Conservation (phyloP, 129 eudicot genomes). For the Rutidosis leptorrhynchoides region DNA sequence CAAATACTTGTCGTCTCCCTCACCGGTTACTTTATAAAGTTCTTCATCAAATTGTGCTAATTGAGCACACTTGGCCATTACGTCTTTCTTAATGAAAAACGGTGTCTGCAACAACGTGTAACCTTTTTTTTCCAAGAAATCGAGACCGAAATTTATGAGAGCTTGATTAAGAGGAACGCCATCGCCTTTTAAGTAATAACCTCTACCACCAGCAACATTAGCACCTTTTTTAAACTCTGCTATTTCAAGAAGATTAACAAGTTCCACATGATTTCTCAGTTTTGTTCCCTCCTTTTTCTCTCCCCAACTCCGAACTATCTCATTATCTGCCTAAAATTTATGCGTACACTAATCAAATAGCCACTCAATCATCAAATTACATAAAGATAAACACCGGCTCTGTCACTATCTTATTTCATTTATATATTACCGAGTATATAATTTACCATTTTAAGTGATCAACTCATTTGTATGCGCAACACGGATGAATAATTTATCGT, state of each 20-base stretch:
- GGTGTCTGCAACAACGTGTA: constrained; percentile 60
- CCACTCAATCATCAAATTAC: constrained; percentile 1
- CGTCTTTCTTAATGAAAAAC: constrained; percentile 69
- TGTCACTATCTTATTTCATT: too few species aligned
- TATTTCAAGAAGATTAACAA: constrained; percentile 73
- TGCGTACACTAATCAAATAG: constrained; percentile 6
- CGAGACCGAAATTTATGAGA: constrained; percentile 56
- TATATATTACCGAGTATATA: too few species aligned
- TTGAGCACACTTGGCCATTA: constrained; percentile 79
- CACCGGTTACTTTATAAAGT: constrained; percentile 76
- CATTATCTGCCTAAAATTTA: constrained; percentile 51
- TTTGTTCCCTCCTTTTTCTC: constrained; percentile 48
- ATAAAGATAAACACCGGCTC: too few species aligned
- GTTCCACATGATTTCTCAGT: constrained; percentile 63
- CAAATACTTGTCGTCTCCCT: constrained; percentile 69
- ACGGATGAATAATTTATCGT: too few species aligned
- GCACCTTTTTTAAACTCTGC: constrained; percentile 60
- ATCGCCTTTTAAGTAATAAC: constrained; percentile 62
- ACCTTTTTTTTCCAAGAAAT: constrained; percentile 45
- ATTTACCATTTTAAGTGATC: too few species aligned
- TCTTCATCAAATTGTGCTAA: constrained; percentile 77
- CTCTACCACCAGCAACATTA: constrained; percentile 65
- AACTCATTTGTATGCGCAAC: too few species aligned
- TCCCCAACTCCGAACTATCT: constrained; percentile 60
- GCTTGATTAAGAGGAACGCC: constrained; percentile 78